Base-by-base conservation (phyloP, 73 alveolate species). In the Paramecium sexaurelia region DNA sequence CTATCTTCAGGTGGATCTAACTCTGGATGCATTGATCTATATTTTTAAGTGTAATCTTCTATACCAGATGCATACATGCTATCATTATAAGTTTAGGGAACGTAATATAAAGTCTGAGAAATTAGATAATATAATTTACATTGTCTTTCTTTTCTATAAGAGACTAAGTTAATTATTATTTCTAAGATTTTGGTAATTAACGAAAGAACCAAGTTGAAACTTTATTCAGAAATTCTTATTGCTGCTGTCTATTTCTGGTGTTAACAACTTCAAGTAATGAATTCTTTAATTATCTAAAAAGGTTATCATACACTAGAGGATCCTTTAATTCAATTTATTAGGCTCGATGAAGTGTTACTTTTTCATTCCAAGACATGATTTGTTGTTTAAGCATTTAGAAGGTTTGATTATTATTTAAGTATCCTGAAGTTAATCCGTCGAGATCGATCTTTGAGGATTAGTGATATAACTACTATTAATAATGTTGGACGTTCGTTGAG, bases 1-100 rank as follows among this genome's bases (percentile, higher is more conserved):
- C 90, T 37, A 8, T 78, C 90, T 45, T 78, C 90, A 24, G 90
- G 90, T n/a, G 90, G 90, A 22, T 78, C 90, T 10, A 78, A 9
- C 8, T 78, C 90, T 24, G 43, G 68, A 78, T 78, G 90, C 13
- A 19, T 39, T 9, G 90, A 78, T 2, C 90, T 39, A 78, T 78
- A 78, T 29, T 78, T 39, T n/a, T 1, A 22, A 11, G 24, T 24
- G 27, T 78, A 78, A 45, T 78, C 90, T 10, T 39, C 35, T 0
- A 43, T 33, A 7, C 75, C 32, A 19, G 90, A 78, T 0, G 45
- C 40, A 37, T 78, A 78, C 71, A 43, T 78, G 9, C 43, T 36
- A n/a, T 73, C 87, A 73, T 33, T 33, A 39, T 73, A 73, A 73
- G 22, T 15, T 1, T 8, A 15, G 43, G 83, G 83, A 10, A 61